Evolutionary conservation across 2,329 filamentous ascomycete species (phyloP), one percentile per base, ranked within the genome.

Genomic region (Fusarium circinatum): DNA sequence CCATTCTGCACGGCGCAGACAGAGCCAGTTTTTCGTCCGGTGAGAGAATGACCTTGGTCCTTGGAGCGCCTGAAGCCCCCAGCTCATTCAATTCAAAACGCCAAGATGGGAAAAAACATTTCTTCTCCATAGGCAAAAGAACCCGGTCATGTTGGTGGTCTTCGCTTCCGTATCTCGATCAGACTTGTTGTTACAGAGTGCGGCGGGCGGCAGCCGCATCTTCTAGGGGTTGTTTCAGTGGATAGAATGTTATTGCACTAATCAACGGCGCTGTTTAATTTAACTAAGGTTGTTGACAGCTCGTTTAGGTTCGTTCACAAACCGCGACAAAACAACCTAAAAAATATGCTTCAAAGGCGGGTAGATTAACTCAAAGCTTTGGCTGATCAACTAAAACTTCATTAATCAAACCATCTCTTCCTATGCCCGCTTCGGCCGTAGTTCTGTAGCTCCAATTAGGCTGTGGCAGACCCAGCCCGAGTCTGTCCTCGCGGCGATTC

Each of bases 171-270:
- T 39, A 45, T 45, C 14, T 56, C 17, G 15, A n/a, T 67, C 28
- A 51, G 28, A 51, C 47, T 13, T 32, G 47, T 32, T 51, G 65
- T 67, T 67, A 67, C 65, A 67, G 65, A 67, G 32, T 67, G 20
- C 65, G 65, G 62, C 52, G 51, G 22, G 22, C 22, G 39, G 39
- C 28, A 36, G 38, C 34, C n/a, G n/a, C 20, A 34, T 34, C 18
- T 30, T 41, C 49, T 39, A 65, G 48, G 48, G 61, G 39, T 12
- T 67, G 65, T 67, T 67, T 67, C 62, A 67, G 32, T 67, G 39
- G 32, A 12, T n/a, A 14, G 28, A 47, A 59, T 38, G 28, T 58
- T 28, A 49, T 60, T 65, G 65, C 65, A 61, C 65, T 52, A 67
- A 67, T 67, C 32, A 67, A 24, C 12, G n/a, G 1, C 13, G 60